Base-by-base conservation (phyloP, 768 basidiomycete genomes). In the Serendipita sp. region DNA sequence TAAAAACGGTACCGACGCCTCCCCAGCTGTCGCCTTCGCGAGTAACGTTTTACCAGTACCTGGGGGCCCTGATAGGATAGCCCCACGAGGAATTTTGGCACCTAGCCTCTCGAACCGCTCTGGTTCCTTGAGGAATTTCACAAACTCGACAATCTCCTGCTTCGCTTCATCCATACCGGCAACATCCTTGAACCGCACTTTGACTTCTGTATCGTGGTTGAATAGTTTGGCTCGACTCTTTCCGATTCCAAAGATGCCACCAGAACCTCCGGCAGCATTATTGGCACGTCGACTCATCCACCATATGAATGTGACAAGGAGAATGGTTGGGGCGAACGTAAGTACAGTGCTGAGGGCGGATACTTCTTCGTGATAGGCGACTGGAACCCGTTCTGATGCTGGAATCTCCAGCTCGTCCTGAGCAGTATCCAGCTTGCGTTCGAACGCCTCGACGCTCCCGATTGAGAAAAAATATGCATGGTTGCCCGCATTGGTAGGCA, bases 121-220 rank as follows among this genome's bases (percentile, higher is more conserved):
- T 13, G 96, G 96, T 63, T 98, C 88, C 76, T 97, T 97, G 70
- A 99, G 78, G 78, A 99, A 98, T 69, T 96, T 94, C 72, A 99
- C 96, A 68, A 98, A 99, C 72, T 99, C 96, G 90, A 98, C 95
- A 68, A 99, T 95, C 76, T 99, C 96, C 77, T 94, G 90, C 78
- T 99, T 99, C 45, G 94, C 96, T 74, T 99, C 96, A 75, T 99
- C 96, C 95, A 98, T 98, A 41, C 96, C 96, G 14, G 96, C 96
- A 17, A 99, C 91, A 71, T 99, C 93, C 75, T 85, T 85, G 77
- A 99, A 99, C 72, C 88, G 88, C 69, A 88, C 84, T 71, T 84
- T 87, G 70, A 98, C 86, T 61, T 94, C 89, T 34, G 88, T 92
- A 68, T 99, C 95, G 76, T 95, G 88, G 78, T 98, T 97, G 76